A percentile compares a stretch with the other conserved stretches of the same genome.
Evolutionary conservation across 2,329 filamentous ascomycete genomes (phyloP).

Genomic region (Colletotrichum lupini): DNA sequence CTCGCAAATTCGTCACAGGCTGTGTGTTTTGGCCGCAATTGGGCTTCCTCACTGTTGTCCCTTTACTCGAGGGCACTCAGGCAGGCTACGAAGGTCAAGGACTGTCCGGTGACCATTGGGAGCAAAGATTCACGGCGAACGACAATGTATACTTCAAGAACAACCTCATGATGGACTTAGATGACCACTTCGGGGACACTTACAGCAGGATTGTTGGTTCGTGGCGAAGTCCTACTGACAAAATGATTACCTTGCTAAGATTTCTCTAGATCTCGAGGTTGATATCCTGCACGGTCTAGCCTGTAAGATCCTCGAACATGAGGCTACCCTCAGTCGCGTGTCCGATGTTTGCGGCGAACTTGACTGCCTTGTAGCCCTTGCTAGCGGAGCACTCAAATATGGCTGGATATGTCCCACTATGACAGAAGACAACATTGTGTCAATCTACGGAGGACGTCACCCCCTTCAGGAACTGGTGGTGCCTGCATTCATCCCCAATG

Average conservation of each 20-base stretch:
- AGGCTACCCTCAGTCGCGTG: slow-evolving; percentile 72
- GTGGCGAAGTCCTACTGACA: slow-evolving; percentile 34
- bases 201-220: slow-evolving; percentile 85
- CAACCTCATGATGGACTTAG: slow-evolving; percentile 80
- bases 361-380: slow-evolving; percentile 85
- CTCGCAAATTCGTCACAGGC: slow-evolving; percentile 67
- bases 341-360: slow-evolving; percentile 88
- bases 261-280: slow-evolving; percentile 79
- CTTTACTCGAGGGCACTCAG: slow-evolving; percentile 57
- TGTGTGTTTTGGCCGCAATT: slow-evolving; percentile 93
- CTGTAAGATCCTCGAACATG: slow-evolving; percentile 75
- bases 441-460: slow-evolving; percentile 84
- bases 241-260: background rate
- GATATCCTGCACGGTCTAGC: slow-evolving; percentile 86
- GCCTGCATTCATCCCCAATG: slow-evolving; percentile 84
- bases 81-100: slow-evolving; percentile 73
- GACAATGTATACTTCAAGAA: slow-evolving; percentile 89
- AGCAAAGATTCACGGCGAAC: slow-evolving; percentile 79
- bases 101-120: slow-evolving; percentile 72
- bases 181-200: slow-evolving; percentile 84
- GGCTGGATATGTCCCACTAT: slow-evolving; percentile 77
- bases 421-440: slow-evolving; percentile 75
- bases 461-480: slow-evolving; percentile 88
- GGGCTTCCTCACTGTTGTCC: slow-evolving; percentile 85
- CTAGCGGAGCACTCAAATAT: slow-evolving; percentile 80